phyloP scores from a whole-genome alignment of 441 rosid species.

The Populus hybrid region DNA sequence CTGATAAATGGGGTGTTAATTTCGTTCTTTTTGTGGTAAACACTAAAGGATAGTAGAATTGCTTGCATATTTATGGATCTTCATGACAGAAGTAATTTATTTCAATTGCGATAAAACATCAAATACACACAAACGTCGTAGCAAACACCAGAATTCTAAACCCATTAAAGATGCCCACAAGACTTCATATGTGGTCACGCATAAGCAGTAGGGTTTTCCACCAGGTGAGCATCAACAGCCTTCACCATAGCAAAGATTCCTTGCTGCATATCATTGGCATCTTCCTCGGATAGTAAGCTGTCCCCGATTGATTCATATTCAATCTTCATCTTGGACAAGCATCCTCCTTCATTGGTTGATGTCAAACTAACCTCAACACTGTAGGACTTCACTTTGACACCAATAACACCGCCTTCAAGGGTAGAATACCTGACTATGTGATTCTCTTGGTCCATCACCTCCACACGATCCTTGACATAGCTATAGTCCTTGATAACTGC shows the following conservation, averaged over 20 bases:
- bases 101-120: background rate
- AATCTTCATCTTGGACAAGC: slow-evolving; percentile 9
- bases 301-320: slow-evolving; percentile 8
- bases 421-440: slow-evolving; percentile 3
- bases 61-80: background rate
- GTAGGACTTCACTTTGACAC: slow-evolving; percentile 12
- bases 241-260: slow-evolving; percentile 12
- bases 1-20: too few species aligned
- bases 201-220: slow-evolving; percentile 6
- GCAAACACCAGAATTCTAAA: too few species aligned
- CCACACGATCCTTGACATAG: slow-evolving; percentile 11
- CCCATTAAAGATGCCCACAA: too few species aligned
- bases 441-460: slow-evolving; percentile 3
- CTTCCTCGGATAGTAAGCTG: background rate
- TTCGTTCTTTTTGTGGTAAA: background rate
- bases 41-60: too few species aligned
- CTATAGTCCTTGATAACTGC: slow-evolving; percentile 7
- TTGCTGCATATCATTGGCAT: slow-evolving; percentile 1
- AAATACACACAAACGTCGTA: too few species aligned
- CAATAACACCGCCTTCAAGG: slow-evolving; percentile 13
- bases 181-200: background rate
- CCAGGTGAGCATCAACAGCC: background rate
- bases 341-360: background rate
- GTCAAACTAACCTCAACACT: slow-evolving; percentile 1
- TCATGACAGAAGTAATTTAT: background rate